A percentile compares a stretch with the other conserved stretches of the same genome.
These are phyloP conservation scores for Mycena maculata DNA, from an alignment of 768 basidiomycete genomes.

Conservation along the genomic window DNA sequence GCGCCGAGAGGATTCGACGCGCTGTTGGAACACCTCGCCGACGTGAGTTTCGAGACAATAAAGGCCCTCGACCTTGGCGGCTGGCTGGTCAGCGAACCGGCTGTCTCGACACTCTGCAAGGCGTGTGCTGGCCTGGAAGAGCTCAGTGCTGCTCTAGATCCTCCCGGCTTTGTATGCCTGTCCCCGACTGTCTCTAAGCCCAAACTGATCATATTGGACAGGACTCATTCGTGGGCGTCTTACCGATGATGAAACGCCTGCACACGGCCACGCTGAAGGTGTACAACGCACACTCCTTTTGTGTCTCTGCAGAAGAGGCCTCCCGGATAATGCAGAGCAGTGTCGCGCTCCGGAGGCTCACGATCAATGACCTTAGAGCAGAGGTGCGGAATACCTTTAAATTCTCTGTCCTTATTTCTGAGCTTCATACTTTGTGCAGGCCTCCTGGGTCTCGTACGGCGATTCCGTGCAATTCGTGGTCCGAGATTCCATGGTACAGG, in stretches of 20 bases:
- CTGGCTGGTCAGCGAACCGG: conserved; percentile 45
- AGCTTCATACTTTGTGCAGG: conserved; percentile 1
- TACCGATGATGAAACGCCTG: conserved; percentile 38
- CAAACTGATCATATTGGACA: conserved; percentile 13
- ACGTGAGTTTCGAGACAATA: conserved; percentile 47
- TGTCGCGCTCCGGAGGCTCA: conserved; percentile 43
- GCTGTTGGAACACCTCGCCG: conserved; percentile 53
- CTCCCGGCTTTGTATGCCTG: conserved; percentile 26
- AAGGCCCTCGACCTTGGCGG: conserved; percentile 46
- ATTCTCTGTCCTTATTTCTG: not conserved
- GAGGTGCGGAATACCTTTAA: conserved; percentile 42
- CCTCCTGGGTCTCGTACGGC: conserved; percentile 19
- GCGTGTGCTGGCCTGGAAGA: conserved; percentile 51
- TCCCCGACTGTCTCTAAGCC: not conserved
- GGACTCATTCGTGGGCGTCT: conserved; percentile 42
- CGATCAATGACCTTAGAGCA: conserved; percentile 47
- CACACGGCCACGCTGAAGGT: conserved; percentile 49
- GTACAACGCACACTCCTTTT: conserved; percentile 42
- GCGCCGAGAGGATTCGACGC: conserved; percentile 46
- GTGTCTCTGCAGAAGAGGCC: conserved; percentile 39
- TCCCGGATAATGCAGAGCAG: conserved; percentile 40
- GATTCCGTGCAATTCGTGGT: conserved; percentile 22
- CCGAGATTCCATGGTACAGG: not conserved
- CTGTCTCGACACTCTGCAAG: conserved; percentile 43
- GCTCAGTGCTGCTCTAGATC: conserved; percentile 45